Conservation (phyloP, 768 basidiomycete genomes). For the Coprinopsis strossmayeri region DNA sequence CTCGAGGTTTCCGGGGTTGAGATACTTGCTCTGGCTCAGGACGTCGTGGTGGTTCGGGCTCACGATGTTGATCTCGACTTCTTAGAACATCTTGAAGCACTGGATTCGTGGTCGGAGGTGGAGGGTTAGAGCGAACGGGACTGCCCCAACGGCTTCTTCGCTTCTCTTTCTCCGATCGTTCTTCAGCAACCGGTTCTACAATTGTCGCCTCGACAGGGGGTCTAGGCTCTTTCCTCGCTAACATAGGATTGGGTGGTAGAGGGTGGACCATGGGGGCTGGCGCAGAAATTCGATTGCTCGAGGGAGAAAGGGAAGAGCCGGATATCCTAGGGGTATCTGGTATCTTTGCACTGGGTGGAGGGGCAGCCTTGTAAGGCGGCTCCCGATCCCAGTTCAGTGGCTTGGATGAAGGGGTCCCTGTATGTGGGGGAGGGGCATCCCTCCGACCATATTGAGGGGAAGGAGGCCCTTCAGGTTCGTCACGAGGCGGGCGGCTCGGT, state of each 20-base stretch:
- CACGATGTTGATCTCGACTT: not conserved
- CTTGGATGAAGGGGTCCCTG: not conserved
- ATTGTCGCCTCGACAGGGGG: not conserved
- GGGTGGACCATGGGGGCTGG: conserved; percentile 1
- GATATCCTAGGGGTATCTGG: too few relatives aligned
- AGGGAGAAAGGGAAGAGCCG: too few relatives aligned
- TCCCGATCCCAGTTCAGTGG: too few relatives aligned
- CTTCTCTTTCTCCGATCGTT: not conserved
- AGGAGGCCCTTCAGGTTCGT: too few relatives aligned
- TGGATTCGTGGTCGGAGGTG: not conserved
- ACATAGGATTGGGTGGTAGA: conserved; percentile 4
- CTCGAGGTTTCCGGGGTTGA: too few relatives aligned
- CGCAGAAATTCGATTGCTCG: not conserved
- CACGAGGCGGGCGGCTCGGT: too few relatives aligned
- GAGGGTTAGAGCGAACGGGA: not conserved
- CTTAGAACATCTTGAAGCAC: not conserved
- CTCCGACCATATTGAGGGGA: too few relatives aligned
- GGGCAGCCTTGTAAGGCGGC: too few relatives aligned
- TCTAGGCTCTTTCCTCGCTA: not conserved
- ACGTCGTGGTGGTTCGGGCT: too few relatives aligned
- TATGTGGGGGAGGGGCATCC: not conserved
- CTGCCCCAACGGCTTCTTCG: not conserved
- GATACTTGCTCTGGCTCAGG: too few relatives aligned
- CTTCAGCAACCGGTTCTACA: not conserved
- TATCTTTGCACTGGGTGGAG: too few relatives aligned